Evolutionary conservation across 306 rosid species (phyloP).

Genomic region (Hippophae tibetana): DNA sequence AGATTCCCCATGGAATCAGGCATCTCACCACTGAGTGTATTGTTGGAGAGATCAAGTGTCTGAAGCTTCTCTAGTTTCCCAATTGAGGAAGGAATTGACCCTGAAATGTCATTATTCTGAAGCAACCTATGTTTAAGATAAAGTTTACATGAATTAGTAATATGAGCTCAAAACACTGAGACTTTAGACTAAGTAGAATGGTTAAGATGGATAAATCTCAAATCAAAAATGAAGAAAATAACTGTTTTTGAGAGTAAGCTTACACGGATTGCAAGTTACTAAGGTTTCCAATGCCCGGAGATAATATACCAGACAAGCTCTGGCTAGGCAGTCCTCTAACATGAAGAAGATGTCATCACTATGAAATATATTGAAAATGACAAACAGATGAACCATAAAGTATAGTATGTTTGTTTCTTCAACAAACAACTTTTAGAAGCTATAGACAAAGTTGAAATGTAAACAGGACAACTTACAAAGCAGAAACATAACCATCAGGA

Average conservation of each 20-base stretch:
- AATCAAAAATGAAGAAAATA: too few relatives aligned
- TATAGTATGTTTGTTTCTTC: slow-evolving; percentile 1
- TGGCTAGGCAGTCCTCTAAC: slow-evolving; percentile 93
- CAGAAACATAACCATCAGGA: slow-evolving; percentile 73
- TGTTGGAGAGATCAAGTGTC: slow-evolving; percentile 92
- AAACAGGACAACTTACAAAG: slow-evolving; percentile 51
- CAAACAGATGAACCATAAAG: not conserved
- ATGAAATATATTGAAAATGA: slow-evolving; percentile 1
- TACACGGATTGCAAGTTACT: slow-evolving; percentile 81
- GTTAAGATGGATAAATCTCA: too few relatives aligned
- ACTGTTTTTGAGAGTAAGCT: slow-evolving; percentile 22
- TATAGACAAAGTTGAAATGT: slow-evolving; percentile 8
- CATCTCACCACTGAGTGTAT: slow-evolving; percentile 54
- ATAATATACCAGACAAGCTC: slow-evolving; percentile 77
- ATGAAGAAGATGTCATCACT: slow-evolving; percentile 6
- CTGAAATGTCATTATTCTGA: slow-evolving; percentile 86
- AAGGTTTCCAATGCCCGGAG: slow-evolving; percentile 82
- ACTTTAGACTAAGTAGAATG: not conserved
- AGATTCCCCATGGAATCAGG: slow-evolving; percentile 81
- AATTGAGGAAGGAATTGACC: slow-evolving; percentile 62
- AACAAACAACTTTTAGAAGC: slow-evolving; percentile 12
- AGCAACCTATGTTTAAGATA: slow-evolving; percentile 51
- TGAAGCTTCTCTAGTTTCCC: slow-evolving; percentile 80
- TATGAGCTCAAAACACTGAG: slow-evolving; percentile 4
- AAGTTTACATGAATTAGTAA: not conserved